Evolutionary conservation across 2,329 filamentous ascomycete species (phyloP).

Genomic region (Hirsutella minnesotensis): DNA sequence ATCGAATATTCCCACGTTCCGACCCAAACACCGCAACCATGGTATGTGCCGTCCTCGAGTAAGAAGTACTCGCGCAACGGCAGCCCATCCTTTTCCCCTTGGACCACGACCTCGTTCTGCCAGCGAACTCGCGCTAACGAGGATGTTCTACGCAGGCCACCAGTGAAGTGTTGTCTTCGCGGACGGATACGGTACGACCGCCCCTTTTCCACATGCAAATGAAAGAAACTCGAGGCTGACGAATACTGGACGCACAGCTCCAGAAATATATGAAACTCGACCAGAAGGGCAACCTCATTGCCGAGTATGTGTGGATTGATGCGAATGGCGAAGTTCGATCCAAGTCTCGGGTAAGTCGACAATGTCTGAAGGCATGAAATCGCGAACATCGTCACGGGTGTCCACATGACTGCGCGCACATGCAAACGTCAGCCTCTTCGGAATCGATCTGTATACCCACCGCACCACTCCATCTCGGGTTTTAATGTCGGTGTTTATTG

Average conservation of each 20-base stretch:
- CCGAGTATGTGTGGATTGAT: constrained; percentile 97
- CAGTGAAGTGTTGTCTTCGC: constrained; percentile 15
- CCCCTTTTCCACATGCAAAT: neutral
- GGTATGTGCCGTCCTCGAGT: constrained; percentile 4
- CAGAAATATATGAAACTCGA: constrained; percentile 85
- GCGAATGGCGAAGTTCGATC: constrained; percentile 72
- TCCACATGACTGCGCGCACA: too few relatives aligned
- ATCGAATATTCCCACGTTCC: too few relatives aligned
- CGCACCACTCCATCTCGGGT: too few relatives aligned
- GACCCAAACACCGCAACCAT: constrained; percentile 10
- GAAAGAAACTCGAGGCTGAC: constrained; percentile 2
- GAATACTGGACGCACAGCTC: constrained; percentile 46
- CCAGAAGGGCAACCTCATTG: constrained; percentile 80
- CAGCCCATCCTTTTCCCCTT: neutral
- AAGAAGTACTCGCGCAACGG: too few relatives aligned
- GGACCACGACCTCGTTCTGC: neutral
- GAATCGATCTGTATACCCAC: too few relatives aligned
- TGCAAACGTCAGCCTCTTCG: too few relatives aligned
- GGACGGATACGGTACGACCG: constrained; percentile 21
- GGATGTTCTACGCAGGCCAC: constrained; percentile 10
- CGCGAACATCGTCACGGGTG: neutral
- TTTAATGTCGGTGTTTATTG: too few relatives aligned
- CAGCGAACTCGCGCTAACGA: too few relatives aligned
- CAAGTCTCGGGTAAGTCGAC: constrained; percentile 78
- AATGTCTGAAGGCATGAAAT: neutral